Evolutionary conservation across 2,329 filamentous ascomycete genomes (phyloP), one percentile per base, ranked within the genome.

Genomic region (Alternaria consortialis): DNA sequence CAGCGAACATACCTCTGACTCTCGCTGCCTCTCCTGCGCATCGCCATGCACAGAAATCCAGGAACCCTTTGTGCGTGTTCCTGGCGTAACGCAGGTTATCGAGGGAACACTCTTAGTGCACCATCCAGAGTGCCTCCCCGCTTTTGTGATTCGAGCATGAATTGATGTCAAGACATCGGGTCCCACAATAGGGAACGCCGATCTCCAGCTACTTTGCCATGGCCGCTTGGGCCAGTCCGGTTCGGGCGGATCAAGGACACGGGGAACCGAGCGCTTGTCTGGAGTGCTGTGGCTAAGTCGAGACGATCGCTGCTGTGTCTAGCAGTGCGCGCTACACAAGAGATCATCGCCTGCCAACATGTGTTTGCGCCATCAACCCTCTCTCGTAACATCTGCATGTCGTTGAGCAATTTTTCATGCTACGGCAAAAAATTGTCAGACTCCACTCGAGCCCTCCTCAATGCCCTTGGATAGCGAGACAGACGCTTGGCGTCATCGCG

Each of bases 401-500:
- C 27, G 37, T 25, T 23, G 39, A 40, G 43, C 53, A 40, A 23
- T 7, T 15, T 23, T 55, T 15, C 20, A 37, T 31, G 8, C 25
- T 44, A 40, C 25, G 31, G 52, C 52, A 43, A 32, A 31, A 48
- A 43, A n/a, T 40, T 25, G 23, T 17, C 39, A 29, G 46, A 36
- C 56, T 20, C 51, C 50, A 40, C 42, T 9, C 37, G 42, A 17
- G 31, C 47, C 29, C 13, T 50, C 25, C 39, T 5, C 31, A 53
- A 40, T 34, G 32, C 40, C 46, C 20, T 62, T 54, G 48, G 57
- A 65, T 58, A 54, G 56, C 60, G 59, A 65, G 43, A 60, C 60
- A 34, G 34, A 50, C 31, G 46, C 68, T 72, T 74, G 73, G 69
- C 71, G 55, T 58, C 59, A 76, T 74, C 72, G 63, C 66, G 65